Base-by-base conservation (phyloP, 1,284 basidiomycete species). In the Tausonia pullulans region DNA sequence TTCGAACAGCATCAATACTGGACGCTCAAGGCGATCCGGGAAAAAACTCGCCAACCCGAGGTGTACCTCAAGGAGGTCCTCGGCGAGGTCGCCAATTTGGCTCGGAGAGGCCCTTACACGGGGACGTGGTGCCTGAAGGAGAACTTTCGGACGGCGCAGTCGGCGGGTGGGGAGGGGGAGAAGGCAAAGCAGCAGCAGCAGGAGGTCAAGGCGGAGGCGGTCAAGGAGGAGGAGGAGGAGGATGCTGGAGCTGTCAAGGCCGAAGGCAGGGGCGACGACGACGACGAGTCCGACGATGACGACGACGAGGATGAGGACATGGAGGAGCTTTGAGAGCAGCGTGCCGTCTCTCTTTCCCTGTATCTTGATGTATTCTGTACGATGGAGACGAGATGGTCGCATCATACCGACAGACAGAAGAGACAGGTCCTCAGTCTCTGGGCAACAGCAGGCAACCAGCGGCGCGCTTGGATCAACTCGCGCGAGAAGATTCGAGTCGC, bases 31-130 rank as follows among this genome's bases (percentile, higher is more conserved):
- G 78, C 82, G n/a, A 76, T 94, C 61, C 82, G 88, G 49, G 85
- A 88, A 68, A 83, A 83, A 64, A 90, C 87, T 0, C 86, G 90
- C 71, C 91, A 95, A 74, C 91, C 92, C 0, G 88, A 92, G 74
- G 84, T 80, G 9, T 95, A 92, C 73, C 82, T 95, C 63, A 89
- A 90, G 71, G 90, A 94, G 69, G 84, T 88, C 0, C 76, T 95
- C 55, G 78, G 77, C 45, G 86, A 88, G 67, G 86, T 95, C 60
- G 91, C 87, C 1, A 82, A 81, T 65, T 78, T 91, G 57, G 84
- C 91, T 73, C 84, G 87, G 63, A 84, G 84, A 52, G 91, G 90
- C 0, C 78, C 65, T 5, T 66, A 66, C 50, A 53, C 48, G 39
- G 65, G 65, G 2, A 49, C 46, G 10, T 66, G 65, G 65, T 54